These are phyloP conservation scores for Exophiala calicioides DNA, from an alignment of 2,329 filamentous ascomycete species.

Conservation along the genomic window DNA sequence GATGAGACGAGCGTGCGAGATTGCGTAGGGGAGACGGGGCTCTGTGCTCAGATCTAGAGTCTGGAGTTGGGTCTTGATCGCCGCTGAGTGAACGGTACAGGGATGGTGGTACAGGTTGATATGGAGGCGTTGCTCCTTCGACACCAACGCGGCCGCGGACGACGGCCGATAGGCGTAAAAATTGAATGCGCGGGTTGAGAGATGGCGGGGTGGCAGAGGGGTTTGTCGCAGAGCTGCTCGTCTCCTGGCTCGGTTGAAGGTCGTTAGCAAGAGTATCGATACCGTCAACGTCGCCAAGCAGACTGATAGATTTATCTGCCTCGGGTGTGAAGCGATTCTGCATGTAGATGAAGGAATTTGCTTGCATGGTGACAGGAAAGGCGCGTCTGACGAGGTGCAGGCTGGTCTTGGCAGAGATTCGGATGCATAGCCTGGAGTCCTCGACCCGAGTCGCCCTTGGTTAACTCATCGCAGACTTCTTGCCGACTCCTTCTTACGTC, in stretches of 20 bases:
- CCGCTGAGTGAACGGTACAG: slow-evolving; percentile 16
- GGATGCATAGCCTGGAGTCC: no score
- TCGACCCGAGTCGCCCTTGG: no score
- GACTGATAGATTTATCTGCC: slow-evolving; percentile 24
- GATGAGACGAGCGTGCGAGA: slow-evolving; percentile 23
- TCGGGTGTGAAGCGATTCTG: slow-evolving; percentile 22
- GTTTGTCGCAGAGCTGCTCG: slow-evolving; percentile 8
- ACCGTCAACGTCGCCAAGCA: slow-evolving; percentile 27
- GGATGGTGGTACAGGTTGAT: slow-evolving; percentile 27
- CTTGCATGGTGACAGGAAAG: slow-evolving; percentile 15
- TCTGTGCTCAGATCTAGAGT: neutral
- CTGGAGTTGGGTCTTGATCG: slow-evolving; percentile 13
- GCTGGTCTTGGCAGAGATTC: slow-evolving; percentile 20
- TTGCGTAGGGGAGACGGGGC: slow-evolving; percentile 28
- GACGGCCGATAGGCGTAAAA: slow-evolving; percentile 26
- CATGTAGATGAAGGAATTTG: slow-evolving; percentile 26
- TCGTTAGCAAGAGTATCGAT: slow-evolving; percentile 17
- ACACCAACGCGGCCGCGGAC: slow-evolving; percentile 21
- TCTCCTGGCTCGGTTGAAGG: slow-evolving; percentile 25
- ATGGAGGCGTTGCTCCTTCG: slow-evolving; percentile 29
- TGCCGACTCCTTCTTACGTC: no score
- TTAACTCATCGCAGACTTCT: no score
- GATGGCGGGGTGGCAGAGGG: slow-evolving; percentile 16
- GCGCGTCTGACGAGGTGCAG: slow-evolving; percentile 20
- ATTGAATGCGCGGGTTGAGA: slow-evolving; percentile 27